phyloP scores from a whole-genome alignment of 257 asterid species.

The Orobanche coerulescens region DNA sequence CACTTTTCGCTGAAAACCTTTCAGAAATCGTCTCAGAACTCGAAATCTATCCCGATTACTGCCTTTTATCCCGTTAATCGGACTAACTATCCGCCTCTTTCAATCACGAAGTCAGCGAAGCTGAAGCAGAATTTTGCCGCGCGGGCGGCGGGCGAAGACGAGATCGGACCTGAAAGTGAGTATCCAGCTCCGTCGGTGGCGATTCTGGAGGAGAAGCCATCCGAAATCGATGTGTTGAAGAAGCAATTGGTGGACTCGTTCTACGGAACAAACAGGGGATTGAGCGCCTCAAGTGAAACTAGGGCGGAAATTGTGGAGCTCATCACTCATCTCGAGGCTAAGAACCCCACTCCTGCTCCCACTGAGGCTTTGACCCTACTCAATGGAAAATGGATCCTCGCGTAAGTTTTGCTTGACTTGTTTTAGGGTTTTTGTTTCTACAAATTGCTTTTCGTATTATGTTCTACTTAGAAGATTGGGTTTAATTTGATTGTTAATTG shows the following conservation, averaged over 20 bases:
- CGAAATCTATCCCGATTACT: slow-evolving; percentile 3
- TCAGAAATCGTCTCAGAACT: neutral
- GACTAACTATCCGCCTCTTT: slow-evolving; percentile 19
- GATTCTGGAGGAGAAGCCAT: slow-evolving; percentile 33
- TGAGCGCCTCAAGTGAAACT: slow-evolving; percentile 70
- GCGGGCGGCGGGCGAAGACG: slow-evolving; percentile 36
- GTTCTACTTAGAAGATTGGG: neutral
- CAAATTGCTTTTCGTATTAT: too few species aligned
- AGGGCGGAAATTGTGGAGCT: slow-evolving; percentile 86
- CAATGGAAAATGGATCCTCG: slow-evolving; percentile 93
- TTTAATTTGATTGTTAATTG: too few species aligned
- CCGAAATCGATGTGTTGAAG: slow-evolving; percentile 53
- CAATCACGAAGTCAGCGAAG: slow-evolving; percentile 9
- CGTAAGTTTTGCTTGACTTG: slow-evolving; percentile 35
- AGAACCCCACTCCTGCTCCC: slow-evolving; percentile 82
- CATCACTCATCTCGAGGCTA: slow-evolving; percentile 69
- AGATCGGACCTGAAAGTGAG: slow-evolving; percentile 43
- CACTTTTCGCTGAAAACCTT: slow-evolving; percentile 28
- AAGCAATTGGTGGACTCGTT: slow-evolving; percentile 58
- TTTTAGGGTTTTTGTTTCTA: neutral
- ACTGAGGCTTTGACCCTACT: slow-evolving; percentile 75
- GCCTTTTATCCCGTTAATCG: slow-evolving; percentile 26
- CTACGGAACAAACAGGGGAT: slow-evolving; percentile 73
- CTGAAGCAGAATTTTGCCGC: slow-evolving; percentile 19
- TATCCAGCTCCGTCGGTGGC: slow-evolving; percentile 24